Evolutionary conservation across 2,329 filamentous ascomycete species (phyloP).

Genomic region (Diaporthe nobilis): DNA sequence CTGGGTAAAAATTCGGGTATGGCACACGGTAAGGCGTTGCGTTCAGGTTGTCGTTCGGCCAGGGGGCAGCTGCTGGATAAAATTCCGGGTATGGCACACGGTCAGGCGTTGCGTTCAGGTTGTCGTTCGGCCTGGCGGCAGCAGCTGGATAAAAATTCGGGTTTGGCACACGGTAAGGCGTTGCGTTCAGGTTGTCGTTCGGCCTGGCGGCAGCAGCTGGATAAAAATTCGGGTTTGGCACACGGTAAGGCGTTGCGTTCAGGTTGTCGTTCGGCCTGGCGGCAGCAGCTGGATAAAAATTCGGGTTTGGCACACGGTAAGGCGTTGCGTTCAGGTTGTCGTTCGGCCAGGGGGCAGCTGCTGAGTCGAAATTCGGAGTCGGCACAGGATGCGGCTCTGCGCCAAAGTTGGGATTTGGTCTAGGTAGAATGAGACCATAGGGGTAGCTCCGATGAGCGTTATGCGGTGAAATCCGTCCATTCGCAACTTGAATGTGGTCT

Average conservation of each 20-base stretch:
- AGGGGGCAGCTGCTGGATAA: not conserved
- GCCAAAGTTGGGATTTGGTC: not conserved
- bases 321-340: too few species aligned
- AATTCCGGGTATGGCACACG: too few species aligned
- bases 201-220: too few species aligned
- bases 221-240: too few species aligned
- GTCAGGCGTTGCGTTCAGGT: not conserved
- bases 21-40: not conserved
- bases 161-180: not conserved
- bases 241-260: not conserved
- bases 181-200: too few species aligned
- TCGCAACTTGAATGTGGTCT: not conserved
- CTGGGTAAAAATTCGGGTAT: not conserved
- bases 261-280: too few species aligned
- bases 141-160: not conserved
- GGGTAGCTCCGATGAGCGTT: not conserved
- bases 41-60: not conserved
- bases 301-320: not conserved
- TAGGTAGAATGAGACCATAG: too few species aligned
- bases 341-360: too few species aligned
- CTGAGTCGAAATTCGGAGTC: too few species aligned
- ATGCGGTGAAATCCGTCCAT: too few species aligned
- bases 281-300: too few species aligned
- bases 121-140: too few species aligned
- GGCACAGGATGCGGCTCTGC: not conserved